A percentile compares a stretch with the other conserved stretches of the same genome.
Evolutionary conservation across 1,284 basidiomycete species (phyloP).

Genomic region (Hortiboletus rubellus): DNA sequence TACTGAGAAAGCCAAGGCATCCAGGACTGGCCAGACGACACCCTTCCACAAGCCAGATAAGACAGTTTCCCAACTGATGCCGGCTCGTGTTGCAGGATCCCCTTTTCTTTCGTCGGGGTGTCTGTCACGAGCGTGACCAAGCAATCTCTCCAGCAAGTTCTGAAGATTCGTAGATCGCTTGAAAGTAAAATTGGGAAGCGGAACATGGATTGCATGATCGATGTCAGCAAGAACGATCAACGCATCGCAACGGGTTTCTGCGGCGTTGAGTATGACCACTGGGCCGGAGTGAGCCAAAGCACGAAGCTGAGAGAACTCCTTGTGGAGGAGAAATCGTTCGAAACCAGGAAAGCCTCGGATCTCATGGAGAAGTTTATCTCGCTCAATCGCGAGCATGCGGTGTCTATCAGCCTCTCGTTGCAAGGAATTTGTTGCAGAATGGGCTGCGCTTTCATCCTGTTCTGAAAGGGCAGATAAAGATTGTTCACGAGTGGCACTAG

Average conservation of each 20-base stretch:
- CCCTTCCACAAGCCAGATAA: not conserved
- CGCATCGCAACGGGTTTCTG: not conserved
- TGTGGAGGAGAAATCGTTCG: not conserved
- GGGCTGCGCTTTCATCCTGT: not conserved
- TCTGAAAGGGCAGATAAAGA: not conserved
- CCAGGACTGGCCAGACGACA: slow-evolving; percentile 9
- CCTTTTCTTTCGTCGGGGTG: not conserved
- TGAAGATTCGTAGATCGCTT: not conserved
- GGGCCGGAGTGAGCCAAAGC: not conserved
- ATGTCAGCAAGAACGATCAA: not conserved
- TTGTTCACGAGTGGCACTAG: not conserved
- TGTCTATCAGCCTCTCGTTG: not conserved
- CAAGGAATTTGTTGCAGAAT: not conserved
- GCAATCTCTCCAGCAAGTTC: not conserved
- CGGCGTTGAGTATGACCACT: not conserved
- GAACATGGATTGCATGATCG: not conserved
- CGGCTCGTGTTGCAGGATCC: not conserved
- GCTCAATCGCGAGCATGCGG: not conserved
- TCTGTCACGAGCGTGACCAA: not conserved
- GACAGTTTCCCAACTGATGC: not conserved
- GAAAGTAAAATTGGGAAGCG: not conserved
- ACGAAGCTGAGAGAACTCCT: not conserved
- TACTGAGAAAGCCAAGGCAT: not conserved
- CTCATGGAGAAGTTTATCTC: not conserved
- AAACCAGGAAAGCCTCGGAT: not conserved